phyloP scores from a whole-genome alignment of 352 stramenopile species.

The Globisporangium mamillatum region DNA sequence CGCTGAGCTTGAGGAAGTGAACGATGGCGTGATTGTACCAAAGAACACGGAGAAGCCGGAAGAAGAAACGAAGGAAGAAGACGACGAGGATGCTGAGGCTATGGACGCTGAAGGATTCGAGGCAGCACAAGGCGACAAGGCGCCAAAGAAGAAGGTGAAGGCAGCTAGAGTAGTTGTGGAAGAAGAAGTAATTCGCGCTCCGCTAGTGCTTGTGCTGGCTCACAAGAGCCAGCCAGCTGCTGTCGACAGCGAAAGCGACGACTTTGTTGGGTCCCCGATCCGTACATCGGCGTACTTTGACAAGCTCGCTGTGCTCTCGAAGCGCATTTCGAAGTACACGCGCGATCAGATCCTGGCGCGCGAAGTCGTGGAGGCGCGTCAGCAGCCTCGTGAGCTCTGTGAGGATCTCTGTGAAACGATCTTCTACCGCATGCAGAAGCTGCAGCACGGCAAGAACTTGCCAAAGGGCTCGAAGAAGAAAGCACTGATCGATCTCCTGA shows the following conservation, averaged over 20 bases:
- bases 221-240: conserved; percentile 5
- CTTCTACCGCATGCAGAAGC: conserved; percentile 92
- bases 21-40: conserved; percentile 47
- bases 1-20: conserved; percentile 46
- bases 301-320: conserved; percentile 57
- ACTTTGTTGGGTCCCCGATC: conserved; percentile 9
- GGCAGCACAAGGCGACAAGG: background rate
- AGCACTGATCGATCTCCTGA: conserved; percentile 94
- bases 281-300: conserved; percentile 36
- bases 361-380: conserved; percentile 53
- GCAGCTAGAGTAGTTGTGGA: background rate
- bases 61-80: conserved; percentile 21
- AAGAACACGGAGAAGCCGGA: conserved; percentile 24
- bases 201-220: conserved; percentile 12
- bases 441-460: conserved; percentile 73
- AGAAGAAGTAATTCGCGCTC: conserved; percentile 9
- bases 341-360: conserved; percentile 61
- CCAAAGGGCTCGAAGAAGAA: conserved; percentile 97
- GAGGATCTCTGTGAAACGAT: conserved; percentile 92
- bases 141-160: conserved; percentile 18
- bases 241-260: conserved; percentile 4
- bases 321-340: conserved; percentile 78
- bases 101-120: conserved; percentile 4
- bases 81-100: conserved; percentile 5
- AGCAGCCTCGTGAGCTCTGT: conserved; percentile 72